phyloP scores from a whole-genome alignment of 106 monocot species.

The Dioscorea zingiberensis region DNA sequence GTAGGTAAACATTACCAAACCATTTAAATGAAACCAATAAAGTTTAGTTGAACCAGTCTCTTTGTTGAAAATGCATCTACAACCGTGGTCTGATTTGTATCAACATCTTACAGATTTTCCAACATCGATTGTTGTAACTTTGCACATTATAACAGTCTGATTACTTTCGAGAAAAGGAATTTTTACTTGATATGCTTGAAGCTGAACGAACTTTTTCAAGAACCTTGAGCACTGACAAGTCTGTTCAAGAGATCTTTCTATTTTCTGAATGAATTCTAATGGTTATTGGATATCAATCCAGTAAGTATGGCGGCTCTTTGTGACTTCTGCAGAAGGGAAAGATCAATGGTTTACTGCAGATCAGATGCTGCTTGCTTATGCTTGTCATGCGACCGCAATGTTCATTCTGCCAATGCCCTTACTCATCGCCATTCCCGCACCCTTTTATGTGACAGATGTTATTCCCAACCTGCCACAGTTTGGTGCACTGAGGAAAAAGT shows the following conservation, averaged over 20 bases:
- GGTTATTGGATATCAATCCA: neutral
- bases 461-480: slow-evolving; percentile 56
- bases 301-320: slow-evolving; percentile 60
- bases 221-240: neutral
- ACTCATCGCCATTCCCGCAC: slow-evolving; percentile 75
- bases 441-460: slow-evolving; percentile 72
- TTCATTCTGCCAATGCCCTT: slow-evolving; percentile 90
- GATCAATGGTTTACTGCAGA: slow-evolving; percentile 73
- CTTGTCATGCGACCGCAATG: slow-evolving; percentile 81
- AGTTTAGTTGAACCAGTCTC: too few relatives aligned
- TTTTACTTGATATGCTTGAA: too few relatives aligned
- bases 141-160: neutral
- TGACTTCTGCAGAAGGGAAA: slow-evolving; percentile 81
- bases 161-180: neutral
- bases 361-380: slow-evolving; percentile 88
- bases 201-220: neutral
- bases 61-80: neutral
- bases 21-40: too few relatives aligned
- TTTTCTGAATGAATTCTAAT: neutral
- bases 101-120: neutral
- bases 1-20: too few relatives aligned
- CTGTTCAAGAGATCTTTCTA: neutral
- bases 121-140: neutral
- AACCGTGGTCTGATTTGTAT: neutral
- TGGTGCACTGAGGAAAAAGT: slow-evolving; percentile 60